Evolutionary conservation across 2,329 filamentous ascomycete species (phyloP).

Genomic region (Colletotrichum eremochloae): DNA sequence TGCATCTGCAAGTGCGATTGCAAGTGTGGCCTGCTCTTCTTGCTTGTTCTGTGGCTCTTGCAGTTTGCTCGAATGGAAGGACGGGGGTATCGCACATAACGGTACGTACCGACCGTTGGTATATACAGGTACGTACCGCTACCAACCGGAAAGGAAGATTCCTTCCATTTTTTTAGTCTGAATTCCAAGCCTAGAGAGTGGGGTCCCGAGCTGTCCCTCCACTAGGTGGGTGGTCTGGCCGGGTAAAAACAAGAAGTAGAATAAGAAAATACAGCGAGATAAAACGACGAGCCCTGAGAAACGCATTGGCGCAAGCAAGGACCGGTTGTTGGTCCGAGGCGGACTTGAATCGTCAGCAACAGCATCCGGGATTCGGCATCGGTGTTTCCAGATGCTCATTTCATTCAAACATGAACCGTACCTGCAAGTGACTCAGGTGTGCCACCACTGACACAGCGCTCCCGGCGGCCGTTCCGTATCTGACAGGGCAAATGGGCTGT

Average conservation of each 20-base stretch:
- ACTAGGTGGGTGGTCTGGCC: constrained; percentile 31
- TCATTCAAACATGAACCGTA: not conserved
- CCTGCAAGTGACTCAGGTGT: constrained; percentile 3
- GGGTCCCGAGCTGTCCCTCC: constrained; percentile 19
- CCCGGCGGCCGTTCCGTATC: no score
- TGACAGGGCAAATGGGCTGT: no score
- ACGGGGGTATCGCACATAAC: not conserved
- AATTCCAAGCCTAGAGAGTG: not conserved
- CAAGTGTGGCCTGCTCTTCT: not conserved
- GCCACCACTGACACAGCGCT: no score
- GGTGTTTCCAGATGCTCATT: constrained; percentile 13
- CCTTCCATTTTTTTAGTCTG: constrained; percentile 13
- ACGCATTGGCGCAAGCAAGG: not conserved
- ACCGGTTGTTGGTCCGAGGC: not conserved
- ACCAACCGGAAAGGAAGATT: not conserved
- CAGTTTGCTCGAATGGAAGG: not conserved
- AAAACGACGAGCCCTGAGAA: not conserved
- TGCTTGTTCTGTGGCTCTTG: not conserved
- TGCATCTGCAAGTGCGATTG: not conserved
- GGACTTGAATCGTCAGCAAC: not conserved
- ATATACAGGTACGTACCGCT: not conserved
- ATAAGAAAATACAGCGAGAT: not conserved
- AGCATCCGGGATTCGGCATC: not conserved
- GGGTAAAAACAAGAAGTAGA: not conserved
- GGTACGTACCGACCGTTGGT: not conserved